Evolutionary conservation across 2,329 filamentous ascomycete species (phyloP), one percentile per base, ranked within the genome.

Genomic region (Decorospora gaudefroyi): DNA sequence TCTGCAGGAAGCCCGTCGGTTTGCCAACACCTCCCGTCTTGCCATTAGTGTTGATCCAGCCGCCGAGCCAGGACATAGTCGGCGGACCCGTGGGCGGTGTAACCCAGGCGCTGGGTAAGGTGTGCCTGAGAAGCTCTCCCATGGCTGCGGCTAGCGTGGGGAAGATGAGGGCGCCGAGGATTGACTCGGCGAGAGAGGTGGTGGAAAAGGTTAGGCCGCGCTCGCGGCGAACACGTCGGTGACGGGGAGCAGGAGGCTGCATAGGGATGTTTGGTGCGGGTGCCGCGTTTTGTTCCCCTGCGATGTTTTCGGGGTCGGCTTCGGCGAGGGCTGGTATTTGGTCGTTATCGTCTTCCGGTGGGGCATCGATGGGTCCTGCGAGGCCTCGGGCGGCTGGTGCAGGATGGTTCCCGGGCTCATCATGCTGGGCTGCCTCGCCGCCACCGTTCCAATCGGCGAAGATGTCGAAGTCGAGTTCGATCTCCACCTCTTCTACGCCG

Each of bases 61-160:
- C 57, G 1, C 59, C 57, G 1, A 62, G 52, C 59, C 59, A 62
- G 1, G 57, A 62, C 6, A 49, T 53, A 0, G 45, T 46, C 0
- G 42, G 27, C 1, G 45, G 22, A 6, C 59, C 46, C 7, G 63
- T 51, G 3, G 70, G 74, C 72, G 7, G 86, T 83, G 58, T 64
- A 4, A 67, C 57, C 84, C 87, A 90, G 3, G 81, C 73, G 23
- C 74, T 74, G 0, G 92, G 92, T 1, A 96, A 74, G 0, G 80
- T 70, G 8, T 82, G 67, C 10, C 86, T 83, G 22, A 97, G 75
- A 1, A 90, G 62, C 59, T 90, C 86, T 30, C 93, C 93, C 70
- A 90, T 83, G 10, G 82, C 78, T 19, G 85, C 87, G 0, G 90
- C 90, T 30, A 97, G 83, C 8, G 83, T 83, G 0, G 93, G 93